These are phyloP conservation scores for Sequoiadendron giganteum DNA, from an alignment of 75 land plant genomes.

Conservation along the genomic window DNA sequence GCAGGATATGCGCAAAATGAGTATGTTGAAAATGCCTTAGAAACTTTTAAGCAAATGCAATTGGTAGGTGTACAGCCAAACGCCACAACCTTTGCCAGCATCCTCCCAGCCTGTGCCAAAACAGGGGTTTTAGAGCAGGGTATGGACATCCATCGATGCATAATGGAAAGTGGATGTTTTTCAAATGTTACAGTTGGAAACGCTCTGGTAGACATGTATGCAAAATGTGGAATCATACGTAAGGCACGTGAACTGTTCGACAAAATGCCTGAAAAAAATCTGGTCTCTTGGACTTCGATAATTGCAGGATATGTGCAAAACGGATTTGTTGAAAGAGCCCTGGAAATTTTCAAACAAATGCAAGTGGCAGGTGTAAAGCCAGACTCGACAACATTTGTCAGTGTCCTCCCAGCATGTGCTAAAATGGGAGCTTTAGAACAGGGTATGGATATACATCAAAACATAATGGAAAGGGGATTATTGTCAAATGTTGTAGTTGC, in stretches of 20 bases:
- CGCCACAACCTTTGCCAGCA: neutral
- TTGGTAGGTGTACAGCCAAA: neutral
- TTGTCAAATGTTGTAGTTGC: slow-evolving; percentile 12
- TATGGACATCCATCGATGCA: neutral
- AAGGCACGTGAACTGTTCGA: slow-evolving; percentile 1
- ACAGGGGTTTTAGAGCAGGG: neutral
- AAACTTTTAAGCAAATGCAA: neutral
- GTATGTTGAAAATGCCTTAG: neutral
- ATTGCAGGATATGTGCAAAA: slow-evolving; percentile 11
- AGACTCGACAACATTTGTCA: slow-evolving; percentile 8
- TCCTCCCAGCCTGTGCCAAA: neutral
- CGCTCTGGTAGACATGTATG: slow-evolving; percentile 11
- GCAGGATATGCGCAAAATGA: slow-evolving; percentile 14
- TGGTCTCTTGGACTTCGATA: slow-evolving; percentile 10
- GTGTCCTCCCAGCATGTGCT: slow-evolving; percentile 11
- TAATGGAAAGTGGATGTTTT: neutral
- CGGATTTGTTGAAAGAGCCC: slow-evolving; percentile 1
- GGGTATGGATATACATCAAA: slow-evolving; percentile 10
- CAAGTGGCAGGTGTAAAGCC: slow-evolving; percentile 8
- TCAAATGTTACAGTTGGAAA: neutral
- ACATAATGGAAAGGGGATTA: neutral
- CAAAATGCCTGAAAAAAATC: neutral
- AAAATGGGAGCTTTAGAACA: slow-evolving; percentile 11
- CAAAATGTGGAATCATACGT: neutral
- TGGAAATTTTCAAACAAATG: slow-evolving; percentile 10